These are phyloP conservation scores for Dothideomycetes sp. DNA, from an alignment of 2,329 filamentous ascomycete genomes.

Conservation along the genomic window DNA sequence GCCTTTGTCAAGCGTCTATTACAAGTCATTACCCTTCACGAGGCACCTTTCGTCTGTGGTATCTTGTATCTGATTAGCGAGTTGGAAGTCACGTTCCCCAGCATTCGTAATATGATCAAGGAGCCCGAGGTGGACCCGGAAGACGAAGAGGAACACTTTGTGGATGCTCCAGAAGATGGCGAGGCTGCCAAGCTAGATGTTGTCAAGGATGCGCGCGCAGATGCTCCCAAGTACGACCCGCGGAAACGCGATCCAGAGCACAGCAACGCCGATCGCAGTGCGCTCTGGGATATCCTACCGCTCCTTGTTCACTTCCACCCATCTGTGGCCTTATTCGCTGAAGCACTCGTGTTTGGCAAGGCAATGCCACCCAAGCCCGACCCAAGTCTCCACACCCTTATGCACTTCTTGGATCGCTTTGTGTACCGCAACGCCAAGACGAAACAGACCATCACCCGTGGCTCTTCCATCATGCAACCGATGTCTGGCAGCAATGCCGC, in stretches of 20 bases:
- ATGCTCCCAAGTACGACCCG: conserved; percentile 56
- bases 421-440: conserved; percentile 92
- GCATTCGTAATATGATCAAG: conserved; percentile 65
- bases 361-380: conserved; percentile 80
- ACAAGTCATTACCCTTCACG: conserved; percentile 77
- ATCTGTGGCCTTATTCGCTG: conserved; percentile 76
- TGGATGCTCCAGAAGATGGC: conserved; percentile 50
- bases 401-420: conserved; percentile 94
- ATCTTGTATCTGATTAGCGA: conserved; percentile 84
- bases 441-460: conserved; percentile 50
- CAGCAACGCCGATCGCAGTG: conserved; percentile 85
- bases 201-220: conserved; percentile 13
- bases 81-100: conserved; percentile 67
- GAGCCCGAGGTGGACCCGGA: conserved; percentile 70
- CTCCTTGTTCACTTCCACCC: conserved; percentile 81
- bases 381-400: conserved; percentile 77
- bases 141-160: conserved; percentile 59
- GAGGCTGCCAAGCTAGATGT: conserved; percentile 22
- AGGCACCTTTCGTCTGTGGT: conserved; percentile 85
- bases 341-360: conserved; percentile 56
- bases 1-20: conserved; percentile 91
- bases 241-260: conserved; percentile 86
- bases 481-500: conserved; percentile 53
- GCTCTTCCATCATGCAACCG: conserved; percentile 94
- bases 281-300: conserved; percentile 84